These are phyloP conservation scores for Curvularia eragrostidis DNA, from an alignment of 2,329 filamentous ascomycete species.

Conservation along the genomic window DNA sequence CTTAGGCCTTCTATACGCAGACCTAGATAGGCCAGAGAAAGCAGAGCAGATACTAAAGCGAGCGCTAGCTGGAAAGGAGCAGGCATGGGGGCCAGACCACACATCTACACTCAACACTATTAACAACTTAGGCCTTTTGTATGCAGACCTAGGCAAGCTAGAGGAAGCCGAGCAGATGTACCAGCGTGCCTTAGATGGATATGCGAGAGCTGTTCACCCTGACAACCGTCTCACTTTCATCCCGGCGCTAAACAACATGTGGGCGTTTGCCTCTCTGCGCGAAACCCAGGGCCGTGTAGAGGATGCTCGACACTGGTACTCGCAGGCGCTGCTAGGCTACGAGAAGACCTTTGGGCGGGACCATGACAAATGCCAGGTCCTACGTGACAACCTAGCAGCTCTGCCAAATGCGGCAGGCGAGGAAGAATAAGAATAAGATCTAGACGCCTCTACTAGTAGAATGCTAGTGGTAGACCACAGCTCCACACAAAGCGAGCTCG, in stretches of 20 bases:
- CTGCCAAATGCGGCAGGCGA: neutral
- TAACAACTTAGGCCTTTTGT: neutral
- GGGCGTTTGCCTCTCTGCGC: conserved; percentile 1
- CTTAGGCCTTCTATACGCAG: neutral
- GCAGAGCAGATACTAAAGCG: conserved; percentile 7
- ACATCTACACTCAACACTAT: neutral
- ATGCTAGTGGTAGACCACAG: neutral
- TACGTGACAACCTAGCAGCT: conserved; percentile 1
- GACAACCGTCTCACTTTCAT: neutral
- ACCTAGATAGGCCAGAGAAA: neutral
- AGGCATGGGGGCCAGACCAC: conserved; percentile 5
- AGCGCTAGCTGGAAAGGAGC: conserved; percentile 6
- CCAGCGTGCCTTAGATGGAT: neutral
- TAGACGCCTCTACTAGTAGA: neutral
- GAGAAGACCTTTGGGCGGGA: conserved; percentile 9
- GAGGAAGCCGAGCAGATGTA: neutral
- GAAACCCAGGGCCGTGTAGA: conserved; percentile 10
- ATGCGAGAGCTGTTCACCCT: neutral
- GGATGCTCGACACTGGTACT: conserved; percentile 19
- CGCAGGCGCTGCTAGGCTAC: conserved; percentile 14
- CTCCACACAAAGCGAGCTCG: neutral
- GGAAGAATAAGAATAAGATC: neutral
- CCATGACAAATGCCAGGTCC: neutral
- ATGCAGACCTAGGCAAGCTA: no score
- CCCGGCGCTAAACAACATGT: neutral